Conservation (phyloP, 805 yeast species). For the Monosporozyma solicola region DNA sequence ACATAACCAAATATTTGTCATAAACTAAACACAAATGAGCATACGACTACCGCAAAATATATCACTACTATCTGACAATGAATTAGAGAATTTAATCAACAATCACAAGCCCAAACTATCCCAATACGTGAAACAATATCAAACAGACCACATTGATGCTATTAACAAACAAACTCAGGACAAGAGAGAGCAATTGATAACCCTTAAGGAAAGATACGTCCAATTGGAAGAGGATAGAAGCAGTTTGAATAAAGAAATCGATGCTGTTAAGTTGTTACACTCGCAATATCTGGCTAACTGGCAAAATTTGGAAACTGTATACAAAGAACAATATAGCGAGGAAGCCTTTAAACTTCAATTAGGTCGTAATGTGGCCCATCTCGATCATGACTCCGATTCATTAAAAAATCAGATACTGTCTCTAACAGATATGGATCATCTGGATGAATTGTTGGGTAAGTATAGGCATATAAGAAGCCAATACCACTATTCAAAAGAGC, state of each 20-base stretch:
- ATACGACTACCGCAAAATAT: conserved; percentile 18
- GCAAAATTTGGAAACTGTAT: conserved; percentile 30
- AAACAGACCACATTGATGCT: conserved; percentile 9
- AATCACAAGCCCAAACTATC: conserved; percentile 12
- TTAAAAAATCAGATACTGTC: conserved; percentile 8
- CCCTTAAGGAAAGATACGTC: conserved; percentile 16
- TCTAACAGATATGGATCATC: conserved; percentile 20
- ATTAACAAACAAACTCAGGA: conserved; percentile 7
- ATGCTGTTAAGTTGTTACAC: conserved; percentile 22
- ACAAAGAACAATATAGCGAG: conserved; percentile 34
- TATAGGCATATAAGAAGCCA: conserved; percentile 35
- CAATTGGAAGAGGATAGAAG: conserved; percentile 21
- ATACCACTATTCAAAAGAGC: conserved; percentile 40
- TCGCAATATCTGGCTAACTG: conserved; percentile 28
- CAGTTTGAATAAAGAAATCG: conserved; percentile 20
- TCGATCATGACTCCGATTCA: conserved; percentile 20
- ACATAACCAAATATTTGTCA: background rate
- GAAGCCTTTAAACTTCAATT: conserved; percentile 29
- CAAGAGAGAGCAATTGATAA: conserved; percentile 4
- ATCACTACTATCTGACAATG: conserved; percentile 18
- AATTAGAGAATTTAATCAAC: conserved; percentile 15
- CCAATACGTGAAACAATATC: conserved; percentile 18
- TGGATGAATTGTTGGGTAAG: conserved; percentile 33
- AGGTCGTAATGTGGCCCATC: conserved; percentile 24
- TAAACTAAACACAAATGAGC: background rate